phyloP scores from a whole-genome alignment of 306 rosid species.

The Medicago arabica region DNA sequence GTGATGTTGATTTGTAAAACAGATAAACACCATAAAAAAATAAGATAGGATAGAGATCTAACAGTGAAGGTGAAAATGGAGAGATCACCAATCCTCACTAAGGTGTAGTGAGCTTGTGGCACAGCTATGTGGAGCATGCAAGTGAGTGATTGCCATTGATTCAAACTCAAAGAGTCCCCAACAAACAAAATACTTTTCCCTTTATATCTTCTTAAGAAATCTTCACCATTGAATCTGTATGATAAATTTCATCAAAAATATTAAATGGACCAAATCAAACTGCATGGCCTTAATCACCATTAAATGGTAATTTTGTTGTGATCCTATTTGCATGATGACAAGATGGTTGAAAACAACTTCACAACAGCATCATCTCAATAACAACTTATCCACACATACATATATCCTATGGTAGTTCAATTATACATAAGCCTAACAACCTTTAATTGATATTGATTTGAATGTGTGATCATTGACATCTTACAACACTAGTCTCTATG shows the following conservation, averaged over 20 bases:
- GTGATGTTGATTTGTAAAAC: too few species aligned
- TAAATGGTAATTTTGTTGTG: constrained; percentile 27
- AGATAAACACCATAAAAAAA: neutral
- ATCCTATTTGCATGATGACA: constrained; percentile 32
- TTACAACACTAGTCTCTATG: too few species aligned
- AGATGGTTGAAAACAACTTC: constrained; percentile 42
- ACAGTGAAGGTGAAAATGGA: constrained; percentile 60
- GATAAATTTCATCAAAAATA: constrained; percentile 3
- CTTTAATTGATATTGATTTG: neutral
- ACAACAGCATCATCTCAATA: constrained; percentile 27
- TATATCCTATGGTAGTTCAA: neutral
- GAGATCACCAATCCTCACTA: constrained; percentile 34
- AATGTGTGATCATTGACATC: too few species aligned
- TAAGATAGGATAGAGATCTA: constrained; percentile 14
- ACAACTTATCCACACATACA: neutral
- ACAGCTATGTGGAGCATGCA: constrained; percentile 58
- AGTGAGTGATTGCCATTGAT: constrained; percentile 76
- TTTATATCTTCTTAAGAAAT: constrained; percentile 50
- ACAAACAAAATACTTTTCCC: constrained; percentile 63
- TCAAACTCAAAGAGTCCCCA: constrained; percentile 71
- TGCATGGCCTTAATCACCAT: neutral
- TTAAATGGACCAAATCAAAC: constrained; percentile 25
- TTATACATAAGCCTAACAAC: neutral
- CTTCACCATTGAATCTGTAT: constrained; percentile 57
- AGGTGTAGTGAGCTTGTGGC: constrained; percentile 47